Percentiles rank a stretch among this genome's conserved stretches.
Evolutionary conservation across 352 stramenopile genomes (phyloP).

Genomic region (Globisporangium viniferum): DNA sequence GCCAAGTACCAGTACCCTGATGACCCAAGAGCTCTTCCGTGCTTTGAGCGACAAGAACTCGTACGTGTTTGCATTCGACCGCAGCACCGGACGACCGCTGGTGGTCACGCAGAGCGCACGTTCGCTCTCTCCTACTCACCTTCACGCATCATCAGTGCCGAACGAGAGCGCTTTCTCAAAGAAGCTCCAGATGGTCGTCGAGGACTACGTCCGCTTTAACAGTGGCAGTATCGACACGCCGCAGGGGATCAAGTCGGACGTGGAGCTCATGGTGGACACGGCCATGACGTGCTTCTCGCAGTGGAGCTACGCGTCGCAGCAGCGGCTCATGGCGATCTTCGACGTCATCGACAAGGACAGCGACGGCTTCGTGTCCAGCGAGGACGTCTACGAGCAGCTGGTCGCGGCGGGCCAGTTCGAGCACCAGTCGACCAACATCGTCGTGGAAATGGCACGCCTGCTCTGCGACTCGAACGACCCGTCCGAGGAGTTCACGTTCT

Average conservation of each 20-base stretch:
- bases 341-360: conserved; percentile 41
- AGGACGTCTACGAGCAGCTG: conserved; percentile 44
- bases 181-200: conserved; percentile 29
- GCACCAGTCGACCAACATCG: conserved; percentile 30
- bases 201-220: conserved; percentile 37
- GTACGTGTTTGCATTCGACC: conserved; percentile 53
- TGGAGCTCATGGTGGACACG: conserved; percentile 48
- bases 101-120: conserved; percentile 30
- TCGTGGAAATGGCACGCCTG: conserved; percentile 37
- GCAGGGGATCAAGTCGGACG: conserved; percentile 47
- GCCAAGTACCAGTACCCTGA: neutral
- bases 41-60: conserved; percentile 35
- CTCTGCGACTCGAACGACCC: conserved; percentile 41
- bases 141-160: neutral
- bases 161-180: conserved; percentile 10
- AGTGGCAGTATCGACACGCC: conserved; percentile 26
- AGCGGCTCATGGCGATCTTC: conserved; percentile 37
- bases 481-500: conserved; percentile 52
- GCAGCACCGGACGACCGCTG: conserved; percentile 24
- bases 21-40: conserved; percentile 6
- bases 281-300: conserved; percentile 43
- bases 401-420: conserved; percentile 28
- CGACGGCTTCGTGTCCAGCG: conserved; percentile 45
- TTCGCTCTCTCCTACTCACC: neutral
- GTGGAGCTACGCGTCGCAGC: conserved; percentile 31